These are phyloP conservation scores for Populus simonii DNA, from an alignment of 345 rosid species.

Conservation along the genomic window DNA sequence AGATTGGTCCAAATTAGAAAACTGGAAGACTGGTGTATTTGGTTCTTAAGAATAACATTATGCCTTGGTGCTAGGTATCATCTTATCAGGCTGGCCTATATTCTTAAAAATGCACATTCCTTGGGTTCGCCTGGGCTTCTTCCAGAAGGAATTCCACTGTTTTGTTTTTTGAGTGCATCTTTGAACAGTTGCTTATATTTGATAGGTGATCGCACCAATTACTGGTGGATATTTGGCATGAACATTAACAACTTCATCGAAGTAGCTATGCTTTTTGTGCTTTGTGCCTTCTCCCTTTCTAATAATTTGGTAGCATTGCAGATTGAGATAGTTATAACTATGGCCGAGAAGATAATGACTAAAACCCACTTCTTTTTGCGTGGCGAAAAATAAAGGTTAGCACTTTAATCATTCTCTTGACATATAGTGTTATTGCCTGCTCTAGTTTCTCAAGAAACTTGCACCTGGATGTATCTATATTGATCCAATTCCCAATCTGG, in stretches of 20 bases:
- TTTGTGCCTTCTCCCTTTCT: neutral
- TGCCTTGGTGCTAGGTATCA: neutral
- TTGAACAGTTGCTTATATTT: neutral
- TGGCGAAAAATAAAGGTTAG: conserved; percentile 51
- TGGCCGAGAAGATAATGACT: conserved; percentile 83
- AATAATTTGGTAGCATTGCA: conserved; percentile 38
- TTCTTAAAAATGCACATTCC: neutral
- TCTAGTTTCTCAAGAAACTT: neutral
- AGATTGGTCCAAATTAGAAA: neutral
- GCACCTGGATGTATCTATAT: neutral
- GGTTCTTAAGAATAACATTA: neutral
- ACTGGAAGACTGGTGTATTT: neutral
- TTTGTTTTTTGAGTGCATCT: neutral
- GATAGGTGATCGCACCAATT: neutral
- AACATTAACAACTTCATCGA: neutral
- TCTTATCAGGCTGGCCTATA: neutral
- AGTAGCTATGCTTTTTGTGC: conserved; percentile 1
- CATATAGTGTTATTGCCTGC: neutral
- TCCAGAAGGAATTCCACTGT: neutral
- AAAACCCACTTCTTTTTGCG: conserved; percentile 10
- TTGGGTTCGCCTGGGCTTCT: neutral
- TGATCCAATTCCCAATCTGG: neutral
- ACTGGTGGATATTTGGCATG: neutral
- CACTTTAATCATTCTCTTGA: conserved; percentile 1
- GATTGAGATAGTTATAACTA: conserved; percentile 89